Conservation (phyloP, 768 basidiomycete genomes). For the Lepiota brunneoincarnata region DNA sequence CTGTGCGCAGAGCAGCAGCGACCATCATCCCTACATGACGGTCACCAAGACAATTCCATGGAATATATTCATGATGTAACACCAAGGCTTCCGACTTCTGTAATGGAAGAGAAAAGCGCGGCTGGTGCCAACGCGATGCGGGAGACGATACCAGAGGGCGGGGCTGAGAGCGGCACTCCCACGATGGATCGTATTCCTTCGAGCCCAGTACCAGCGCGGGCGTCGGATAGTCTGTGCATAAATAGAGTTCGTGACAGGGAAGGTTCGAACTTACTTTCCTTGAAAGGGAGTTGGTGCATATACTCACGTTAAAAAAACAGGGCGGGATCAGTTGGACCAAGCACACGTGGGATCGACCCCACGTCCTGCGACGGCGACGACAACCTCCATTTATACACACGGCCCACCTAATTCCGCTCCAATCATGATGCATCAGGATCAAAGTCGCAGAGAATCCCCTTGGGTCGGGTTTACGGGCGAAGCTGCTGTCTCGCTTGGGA, state of each 20-base stretch:
- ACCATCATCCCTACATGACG: conserved; percentile 5
- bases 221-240: neutral
- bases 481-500: conserved; percentile 40
- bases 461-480: conserved; percentile 26
- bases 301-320: conserved; percentile 8
- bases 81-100: neutral
- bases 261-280: conserved; percentile 4
- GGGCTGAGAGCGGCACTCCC: neutral
- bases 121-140: neutral
- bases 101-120: too few species aligned
- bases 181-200: neutral
- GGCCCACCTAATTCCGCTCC: conserved; percentile 16
- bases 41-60: conserved; percentile 6
- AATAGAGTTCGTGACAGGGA: neutral
- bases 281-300: neutral
- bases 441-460: neutral
- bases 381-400: conserved; percentile 6
- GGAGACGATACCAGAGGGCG: neutral
- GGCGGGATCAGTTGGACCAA: conserved; percentile 6
- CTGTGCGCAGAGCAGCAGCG: neutral
- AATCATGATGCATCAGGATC: conserved; percentile 12
- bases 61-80: neutral
- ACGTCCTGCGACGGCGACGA: conserved; percentile 2
- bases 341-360: conserved; percentile 15
- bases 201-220: neutral